Base-by-base conservation (phyloP, 345 rosid species). In the Eucalyptus leucophloia region DNA sequence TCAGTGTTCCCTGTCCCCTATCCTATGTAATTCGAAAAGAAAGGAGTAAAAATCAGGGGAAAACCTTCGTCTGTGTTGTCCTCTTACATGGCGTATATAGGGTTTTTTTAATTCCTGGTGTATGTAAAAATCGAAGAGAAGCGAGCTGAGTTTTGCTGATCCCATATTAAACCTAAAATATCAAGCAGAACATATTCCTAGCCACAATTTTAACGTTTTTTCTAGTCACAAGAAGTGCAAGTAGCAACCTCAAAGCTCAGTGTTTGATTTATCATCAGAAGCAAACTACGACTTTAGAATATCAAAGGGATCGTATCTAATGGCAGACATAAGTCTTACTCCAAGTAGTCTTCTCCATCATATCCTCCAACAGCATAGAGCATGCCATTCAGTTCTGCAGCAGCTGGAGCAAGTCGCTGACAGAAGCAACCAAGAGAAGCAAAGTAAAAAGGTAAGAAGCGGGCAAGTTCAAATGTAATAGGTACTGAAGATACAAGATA, bases 291-390 rank as follows among this genome's bases (percentile, higher is more conserved):
- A 26, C 42, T 32, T 7, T 26, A 82, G n/a, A 86, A n/a, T 47
- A 83, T 42, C 14, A 44, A 87, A 90, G 86, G 83, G 28, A 50
- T 34, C 45, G 9, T 42, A 77, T 37, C 30, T 6, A 40, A 37
- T 40, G 30, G 45, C 42, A 77, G 81, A 44, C 40, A 91, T 40
- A 53, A 47, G n/a, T 82, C 93, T 88, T 92, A 92, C 95, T 89
- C 92, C 87, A 93, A 89, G 90, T 90, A 91, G 24, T 49, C 58
- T 4, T 67, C 58, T 89, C 92, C 94, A 81, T 93, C 49, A 34
- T 82, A 91, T 87, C 95, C 95, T 85, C 95, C 95, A 34, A 85
- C 92, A 86, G 89, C 94, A 88, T 93, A 91, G 82, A 93, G 81
- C 47, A 77, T 60, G 85, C 94, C 94, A 86, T 90, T 82, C 44